Conservation (phyloP, 768 basidiomycete species). For the Mycena maculata region DNA sequence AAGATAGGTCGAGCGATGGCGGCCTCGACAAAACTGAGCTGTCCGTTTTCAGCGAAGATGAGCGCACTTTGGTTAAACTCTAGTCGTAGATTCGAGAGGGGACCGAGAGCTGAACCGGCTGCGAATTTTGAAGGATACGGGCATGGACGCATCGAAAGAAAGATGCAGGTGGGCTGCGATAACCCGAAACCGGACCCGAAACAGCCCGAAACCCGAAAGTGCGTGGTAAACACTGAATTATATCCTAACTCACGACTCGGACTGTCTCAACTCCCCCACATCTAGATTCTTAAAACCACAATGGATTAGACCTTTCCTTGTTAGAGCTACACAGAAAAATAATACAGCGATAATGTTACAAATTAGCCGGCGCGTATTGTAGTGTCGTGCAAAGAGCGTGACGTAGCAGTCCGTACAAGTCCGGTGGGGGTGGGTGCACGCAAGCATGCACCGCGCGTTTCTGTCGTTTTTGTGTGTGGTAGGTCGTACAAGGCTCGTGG, state of each 20-base stretch:
- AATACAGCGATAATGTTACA: constrained; percentile 23
- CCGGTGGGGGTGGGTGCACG: constrained; percentile 8
- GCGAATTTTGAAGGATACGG: too few relatives aligned
- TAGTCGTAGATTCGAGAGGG: constrained; percentile 1
- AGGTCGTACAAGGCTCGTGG: neutral
- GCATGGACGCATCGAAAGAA: too few relatives aligned
- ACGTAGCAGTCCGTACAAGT: constrained; percentile 10
- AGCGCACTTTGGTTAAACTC: constrained; percentile 3
- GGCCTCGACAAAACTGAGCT: neutral
- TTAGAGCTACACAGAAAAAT: constrained; percentile 18
- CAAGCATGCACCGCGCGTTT: constrained; percentile 55
- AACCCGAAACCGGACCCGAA: too few relatives aligned
- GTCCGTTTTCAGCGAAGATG: neutral
- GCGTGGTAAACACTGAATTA: too few relatives aligned
- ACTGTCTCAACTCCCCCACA: too few relatives aligned
- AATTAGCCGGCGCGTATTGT: constrained; percentile 11
- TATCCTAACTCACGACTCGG: too few relatives aligned
- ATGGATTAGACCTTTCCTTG: constrained; percentile 20
- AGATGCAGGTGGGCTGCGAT: too few relatives aligned
- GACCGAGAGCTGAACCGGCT: neutral
- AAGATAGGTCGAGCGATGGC: neutral
- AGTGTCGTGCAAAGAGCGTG: constrained; percentile 23
- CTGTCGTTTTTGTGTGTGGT: constrained; percentile 33
- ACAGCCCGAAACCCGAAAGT: too few relatives aligned
- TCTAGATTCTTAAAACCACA: neutral